Evolutionary conservation across 495 filamentous ascomycete species (phyloP), one percentile per base, ranked within the genome.

Genomic region (Neurospora intermedia): DNA sequence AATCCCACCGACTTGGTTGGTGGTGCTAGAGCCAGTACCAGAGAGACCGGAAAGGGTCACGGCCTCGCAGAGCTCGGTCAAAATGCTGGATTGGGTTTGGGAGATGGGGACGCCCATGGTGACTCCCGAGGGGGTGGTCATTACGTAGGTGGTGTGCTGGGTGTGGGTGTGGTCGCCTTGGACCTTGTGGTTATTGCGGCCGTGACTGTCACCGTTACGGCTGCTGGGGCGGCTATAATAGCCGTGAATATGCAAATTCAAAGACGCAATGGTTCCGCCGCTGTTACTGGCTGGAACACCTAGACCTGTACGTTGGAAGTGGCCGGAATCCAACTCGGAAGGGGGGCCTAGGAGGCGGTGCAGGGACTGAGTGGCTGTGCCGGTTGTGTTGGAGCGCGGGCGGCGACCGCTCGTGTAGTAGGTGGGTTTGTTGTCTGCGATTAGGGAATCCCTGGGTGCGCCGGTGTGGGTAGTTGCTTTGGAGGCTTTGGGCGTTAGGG

Each of bases 1-100:
- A 8, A 62, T 16, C 0, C 54, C 23, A 2, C 54, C 54, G 1
- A 46, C 6, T 10, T 20, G 18, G 20, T 23, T 35, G 27, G 54
- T 35, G 27, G 54, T 35, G 27, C 23, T 3, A 0, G 54, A 62
- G 4, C 54, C 54, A 7, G n/a, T 7, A 27, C n/a, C n/a, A 1
- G 20, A 27, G 6, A 27, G 11, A 59, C 48, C 23, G 0, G 48
- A 59, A 0, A 62, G 54, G 5, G 74, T 75, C n/a, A 77, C 78
- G 9, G 74, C 77, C 6, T 73, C 76, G 62, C 76, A 76, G 18
- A 80, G 70, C 72, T 78, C 77, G 10, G 77, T 75, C 31, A 77
- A 69, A 48, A 78, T 80, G 73, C 75, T 78, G 66, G 70, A 45
- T 20, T 77, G 72, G 20, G 78, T 80, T 45, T 73, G 70, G 2